These are phyloP conservation scores for Ophiocordyceps sinensis DNA, from an alignment of 2,329 filamentous ascomycete genomes.

Conservation along the genomic window DNA sequence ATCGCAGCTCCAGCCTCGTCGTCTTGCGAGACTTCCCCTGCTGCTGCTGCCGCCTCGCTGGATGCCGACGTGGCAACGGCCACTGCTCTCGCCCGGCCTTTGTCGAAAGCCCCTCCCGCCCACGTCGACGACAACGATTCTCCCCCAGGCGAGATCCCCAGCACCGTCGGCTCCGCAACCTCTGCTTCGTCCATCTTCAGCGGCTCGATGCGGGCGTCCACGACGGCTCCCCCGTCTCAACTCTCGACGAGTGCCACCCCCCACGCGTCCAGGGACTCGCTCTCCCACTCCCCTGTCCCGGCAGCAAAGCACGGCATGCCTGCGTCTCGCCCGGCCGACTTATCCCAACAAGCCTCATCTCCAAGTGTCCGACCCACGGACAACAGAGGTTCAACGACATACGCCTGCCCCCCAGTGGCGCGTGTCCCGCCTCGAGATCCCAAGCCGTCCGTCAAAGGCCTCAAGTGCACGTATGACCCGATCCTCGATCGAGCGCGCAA, in stretches of 20 bases:
- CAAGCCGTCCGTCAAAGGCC: conserved; percentile 35
- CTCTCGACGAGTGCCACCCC: conserved; percentile 20
- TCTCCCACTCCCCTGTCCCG: conserved; percentile 30
- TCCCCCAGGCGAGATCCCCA: conserved; percentile 49
- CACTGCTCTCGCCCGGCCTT: conserved; percentile 8
- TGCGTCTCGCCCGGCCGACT: conserved; percentile 32
- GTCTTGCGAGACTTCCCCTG: conserved; percentile 7
- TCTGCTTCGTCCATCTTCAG: conserved; percentile 60
- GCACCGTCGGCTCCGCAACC: conserved; percentile 57
- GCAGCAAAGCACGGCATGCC: conserved; percentile 40
- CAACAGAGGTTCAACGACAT: conserved; percentile 19
- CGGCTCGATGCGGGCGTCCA: conserved; percentile 25
- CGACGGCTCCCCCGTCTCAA: conserved; percentile 27
- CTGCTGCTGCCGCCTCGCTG: conserved; percentile 6
- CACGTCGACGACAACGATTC: conserved; percentile 48
- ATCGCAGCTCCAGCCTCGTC: conserved; percentile 9
- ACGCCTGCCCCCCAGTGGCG: conserved; percentile 18
- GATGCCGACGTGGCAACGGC: conserved; percentile 13
- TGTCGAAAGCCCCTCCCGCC: conserved; percentile 12
- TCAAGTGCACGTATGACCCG: conserved; percentile 48
- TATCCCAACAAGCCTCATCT: conserved; percentile 12
- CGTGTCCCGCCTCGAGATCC: conserved; percentile 44
- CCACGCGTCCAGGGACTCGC: conserved; percentile 28
- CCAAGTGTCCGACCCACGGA: conserved; percentile 14
- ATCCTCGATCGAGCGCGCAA: conserved; percentile 34